Evolutionary conservation across 306 rosid species (phyloP).

Genomic region (Medicago lupulina): DNA sequence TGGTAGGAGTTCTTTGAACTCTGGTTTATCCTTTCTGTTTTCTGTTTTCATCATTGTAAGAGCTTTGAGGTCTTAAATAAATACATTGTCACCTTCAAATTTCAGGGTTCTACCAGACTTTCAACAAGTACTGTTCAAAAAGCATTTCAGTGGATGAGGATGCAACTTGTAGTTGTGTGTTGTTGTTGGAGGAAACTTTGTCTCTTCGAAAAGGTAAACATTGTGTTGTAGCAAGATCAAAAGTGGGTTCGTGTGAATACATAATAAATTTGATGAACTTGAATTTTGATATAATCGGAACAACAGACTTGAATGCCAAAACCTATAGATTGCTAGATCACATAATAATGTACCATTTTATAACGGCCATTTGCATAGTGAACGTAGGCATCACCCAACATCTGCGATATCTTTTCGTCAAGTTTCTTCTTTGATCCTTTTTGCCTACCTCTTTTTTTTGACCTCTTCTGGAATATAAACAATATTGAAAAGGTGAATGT

Average conservation of each 20-base stretch:
- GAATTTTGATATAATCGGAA: conserved; percentile 5
- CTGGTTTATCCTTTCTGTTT: no score
- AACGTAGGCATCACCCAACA: conserved; percentile 80
- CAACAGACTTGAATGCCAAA: conserved; percentile 19
- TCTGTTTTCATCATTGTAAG: no score
- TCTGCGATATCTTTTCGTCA: conserved; percentile 58
- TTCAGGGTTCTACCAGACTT: not conserved
- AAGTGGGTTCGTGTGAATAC: conserved; percentile 12
- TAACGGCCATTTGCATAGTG: conserved; percentile 61
- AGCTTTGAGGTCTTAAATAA: no score
- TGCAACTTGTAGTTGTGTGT: not conserved
- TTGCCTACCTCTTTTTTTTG: conserved; percentile 80
- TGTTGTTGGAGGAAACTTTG: conserved; percentile 1
- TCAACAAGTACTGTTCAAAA: conserved; percentile 6
- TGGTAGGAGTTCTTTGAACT: no score
- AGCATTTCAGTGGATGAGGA: conserved; percentile 22
- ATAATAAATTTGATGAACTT: conserved; percentile 16
- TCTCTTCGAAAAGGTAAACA: conserved; percentile 11
- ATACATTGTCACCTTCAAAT: no score
- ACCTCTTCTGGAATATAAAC: conserved; percentile 47
- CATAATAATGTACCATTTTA: conserved; percentile 62
- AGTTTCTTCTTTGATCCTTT: conserved; percentile 82
- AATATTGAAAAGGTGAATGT: conserved; percentile 32
- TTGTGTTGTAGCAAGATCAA: conserved; percentile 1
- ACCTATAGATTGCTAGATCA: conserved; percentile 8